phyloP scores from a whole-genome alignment of 2,329 filamentous ascomycete genomes.

The Stenocarpella maydis region DNA sequence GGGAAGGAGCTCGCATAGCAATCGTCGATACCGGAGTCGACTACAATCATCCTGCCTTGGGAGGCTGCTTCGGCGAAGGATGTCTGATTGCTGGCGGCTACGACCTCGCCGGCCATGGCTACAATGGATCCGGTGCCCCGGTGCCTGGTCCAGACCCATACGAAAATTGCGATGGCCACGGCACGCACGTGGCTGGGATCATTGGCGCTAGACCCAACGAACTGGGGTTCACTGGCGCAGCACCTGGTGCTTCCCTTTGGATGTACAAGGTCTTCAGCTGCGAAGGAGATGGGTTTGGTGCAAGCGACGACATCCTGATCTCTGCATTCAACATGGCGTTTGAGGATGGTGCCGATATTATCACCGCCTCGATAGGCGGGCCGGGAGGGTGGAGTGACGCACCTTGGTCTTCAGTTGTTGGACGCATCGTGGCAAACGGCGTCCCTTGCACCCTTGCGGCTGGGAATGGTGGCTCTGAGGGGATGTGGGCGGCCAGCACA shows the following conservation, averaged over 20 bases:
- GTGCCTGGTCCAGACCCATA: slow-evolving; percentile 52
- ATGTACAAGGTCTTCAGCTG: slow-evolving; percentile 52
- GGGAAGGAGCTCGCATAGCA: slow-evolving; percentile 53
- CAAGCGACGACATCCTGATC: slow-evolving; percentile 50
- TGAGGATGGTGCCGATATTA: slow-evolving; percentile 49
- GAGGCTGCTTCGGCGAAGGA: slow-evolving; percentile 60
- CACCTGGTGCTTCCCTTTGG: slow-evolving; percentile 51
- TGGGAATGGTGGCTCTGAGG: slow-evolving; percentile 40
- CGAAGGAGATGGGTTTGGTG: neutral
- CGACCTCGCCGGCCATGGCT: slow-evolving; percentile 55
- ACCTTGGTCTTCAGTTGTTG: slow-evolving; percentile 39
- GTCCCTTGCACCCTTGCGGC: slow-evolving; percentile 42
- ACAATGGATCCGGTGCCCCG: slow-evolving; percentile 36
- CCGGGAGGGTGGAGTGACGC: slow-evolving; percentile 42
- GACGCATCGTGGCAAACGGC: slow-evolving; percentile 43
- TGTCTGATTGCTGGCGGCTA: slow-evolving; percentile 57
- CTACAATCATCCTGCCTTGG: slow-evolving; percentile 59
- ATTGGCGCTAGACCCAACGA: slow-evolving; percentile 52
- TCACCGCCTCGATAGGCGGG: slow-evolving; percentile 43
- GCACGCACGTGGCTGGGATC: slow-evolving; percentile 56
- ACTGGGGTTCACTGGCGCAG: slow-evolving; percentile 50
- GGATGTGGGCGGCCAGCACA: slow-evolving; percentile 38
- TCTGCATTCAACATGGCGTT: slow-evolving; percentile 53
- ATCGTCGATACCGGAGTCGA: slow-evolving; percentile 54
- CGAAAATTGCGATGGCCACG: slow-evolving; percentile 49